Conservation (phyloP, 75 land plant species). For the Azolla pinnata region DNA sequence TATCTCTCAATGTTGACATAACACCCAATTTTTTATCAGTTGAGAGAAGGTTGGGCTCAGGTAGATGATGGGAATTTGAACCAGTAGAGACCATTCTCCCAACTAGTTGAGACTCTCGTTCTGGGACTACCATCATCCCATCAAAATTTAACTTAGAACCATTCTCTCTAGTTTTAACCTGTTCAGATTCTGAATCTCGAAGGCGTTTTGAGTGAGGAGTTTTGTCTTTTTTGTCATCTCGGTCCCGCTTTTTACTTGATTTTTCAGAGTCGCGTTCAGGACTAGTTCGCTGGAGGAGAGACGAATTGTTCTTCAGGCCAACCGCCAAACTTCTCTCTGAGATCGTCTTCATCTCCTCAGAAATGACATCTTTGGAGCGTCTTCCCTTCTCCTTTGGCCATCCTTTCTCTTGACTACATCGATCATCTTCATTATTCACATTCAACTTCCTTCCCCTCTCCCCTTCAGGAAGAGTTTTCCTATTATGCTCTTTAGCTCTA, state of each 20-base stretch:
- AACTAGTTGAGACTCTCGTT: background rate
- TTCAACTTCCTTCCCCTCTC: background rate
- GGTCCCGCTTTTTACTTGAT: background rate
- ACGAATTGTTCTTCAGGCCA: background rate
- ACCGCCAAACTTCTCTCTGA: background rate
- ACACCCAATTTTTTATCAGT: background rate
- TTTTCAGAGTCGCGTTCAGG: background rate
- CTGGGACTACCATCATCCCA: background rate
- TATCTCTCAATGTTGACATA: no score
- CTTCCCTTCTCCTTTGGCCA: constrained; percentile 2
- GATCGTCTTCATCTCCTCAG: background rate
- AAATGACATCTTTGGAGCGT: background rate
- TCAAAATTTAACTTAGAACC: background rate
- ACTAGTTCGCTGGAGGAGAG: background rate
- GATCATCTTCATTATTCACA: background rate
- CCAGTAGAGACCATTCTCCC: background rate
- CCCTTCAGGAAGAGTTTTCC: background rate
- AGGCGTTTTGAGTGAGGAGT: background rate
- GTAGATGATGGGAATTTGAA: background rate
- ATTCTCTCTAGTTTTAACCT: background rate
- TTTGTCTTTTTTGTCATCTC: background rate
- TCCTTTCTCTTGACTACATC: background rate
- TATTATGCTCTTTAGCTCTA: background rate
- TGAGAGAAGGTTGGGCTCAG: background rate
- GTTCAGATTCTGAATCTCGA: background rate